Conservation (phyloP, 2,329 filamentous ascomycete genomes). For the Penicillium sp. region DNA sequence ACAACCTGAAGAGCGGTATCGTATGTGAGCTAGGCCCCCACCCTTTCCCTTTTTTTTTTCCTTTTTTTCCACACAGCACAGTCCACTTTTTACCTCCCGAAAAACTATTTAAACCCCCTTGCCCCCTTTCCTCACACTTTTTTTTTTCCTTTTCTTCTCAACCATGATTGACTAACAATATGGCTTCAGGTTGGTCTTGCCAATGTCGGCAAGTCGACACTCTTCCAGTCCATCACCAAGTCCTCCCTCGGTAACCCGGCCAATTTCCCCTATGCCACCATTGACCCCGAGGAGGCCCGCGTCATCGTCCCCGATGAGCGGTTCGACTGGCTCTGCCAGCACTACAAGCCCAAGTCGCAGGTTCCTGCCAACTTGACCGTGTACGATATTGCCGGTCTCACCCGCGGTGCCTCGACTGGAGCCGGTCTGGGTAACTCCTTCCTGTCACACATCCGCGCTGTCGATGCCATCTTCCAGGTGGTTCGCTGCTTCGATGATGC, state of each 20-base stretch:
- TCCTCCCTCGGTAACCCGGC: conserved; percentile 94
- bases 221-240: conserved; percentile 99
- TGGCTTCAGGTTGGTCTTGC: conserved; percentile 76
- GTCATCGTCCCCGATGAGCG: conserved; percentile 94
- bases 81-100: conserved; percentile 21
- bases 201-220: conserved; percentile 97
- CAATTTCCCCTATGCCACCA: conserved; percentile 98
- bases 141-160: conserved; percentile 15
- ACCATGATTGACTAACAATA: conserved; percentile 14
- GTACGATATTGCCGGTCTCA: conserved; percentile 96
- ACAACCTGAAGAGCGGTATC: conserved; percentile 98
- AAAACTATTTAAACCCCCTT: conserved; percentile 18
- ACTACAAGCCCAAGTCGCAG: conserved; percentile 94
- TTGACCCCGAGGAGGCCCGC: conserved; percentile 94
- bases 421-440: conserved; percentile 96
- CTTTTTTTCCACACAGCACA: conserved; percentile 23
- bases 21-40: conserved; percentile 57
- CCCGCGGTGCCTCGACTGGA: conserved; percentile 89
- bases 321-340: conserved; percentile 88
- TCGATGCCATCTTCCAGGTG: conserved; percentile 96
- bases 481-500: conserved; percentile 97
- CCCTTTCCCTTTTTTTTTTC: conserved; percentile 24
- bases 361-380: conserved; percentile 98
- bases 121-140: conserved; percentile 12
- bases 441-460: conserved; percentile 94